Evolutionary conservation across 768 basidiomycete species (phyloP).

Genomic region (Termitomyces sp.): DNA sequence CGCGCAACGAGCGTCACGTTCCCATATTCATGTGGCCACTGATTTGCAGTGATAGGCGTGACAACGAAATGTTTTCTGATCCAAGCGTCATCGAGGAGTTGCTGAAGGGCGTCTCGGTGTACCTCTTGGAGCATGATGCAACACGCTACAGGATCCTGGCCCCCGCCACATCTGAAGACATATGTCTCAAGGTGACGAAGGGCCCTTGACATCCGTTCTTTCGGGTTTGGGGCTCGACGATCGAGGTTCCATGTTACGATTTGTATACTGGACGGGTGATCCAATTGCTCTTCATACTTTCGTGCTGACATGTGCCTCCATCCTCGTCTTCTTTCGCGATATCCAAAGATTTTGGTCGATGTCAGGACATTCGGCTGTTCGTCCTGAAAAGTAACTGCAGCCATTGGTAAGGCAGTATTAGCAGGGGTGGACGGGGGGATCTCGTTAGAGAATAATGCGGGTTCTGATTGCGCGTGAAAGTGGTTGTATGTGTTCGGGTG

Average conservation of each 20-base stretch:
- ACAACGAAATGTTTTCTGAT: conserved; percentile 54
- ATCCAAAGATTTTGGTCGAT: conserved; percentile 32
- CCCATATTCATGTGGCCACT: conserved; percentile 64
- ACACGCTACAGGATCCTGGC: conserved; percentile 48
- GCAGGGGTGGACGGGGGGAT: neutral
- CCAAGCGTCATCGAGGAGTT: conserved; percentile 55
- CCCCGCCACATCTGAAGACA: conserved; percentile 40
- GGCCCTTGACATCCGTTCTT: conserved; percentile 39
- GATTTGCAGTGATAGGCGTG: conserved; percentile 43
- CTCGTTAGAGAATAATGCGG: neutral
- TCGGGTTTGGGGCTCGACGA: conserved; percentile 29
- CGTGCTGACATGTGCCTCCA: conserved; percentile 43
- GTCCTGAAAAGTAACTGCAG: conserved; percentile 8
- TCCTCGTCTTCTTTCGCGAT: conserved; percentile 27
- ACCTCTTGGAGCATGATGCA: conserved; percentile 72
- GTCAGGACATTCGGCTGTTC: conserved; percentile 22
- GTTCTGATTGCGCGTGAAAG: neutral
- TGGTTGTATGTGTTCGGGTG: conserved; percentile 4
- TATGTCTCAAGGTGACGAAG: conserved; percentile 51
- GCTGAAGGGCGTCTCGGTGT: conserved; percentile 32
- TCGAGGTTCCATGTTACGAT: conserved; percentile 75
- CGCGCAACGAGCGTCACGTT: conserved; percentile 65
- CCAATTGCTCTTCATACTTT: conserved; percentile 18
- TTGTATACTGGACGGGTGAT: conserved; percentile 31
- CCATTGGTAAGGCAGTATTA: neutral